Percentiles rank a stretch among this genome's conserved stretches.
Conservation (phyloP, 2,329 filamentous ascomycete species). For the Ramularia collo-cygni region DNA sequence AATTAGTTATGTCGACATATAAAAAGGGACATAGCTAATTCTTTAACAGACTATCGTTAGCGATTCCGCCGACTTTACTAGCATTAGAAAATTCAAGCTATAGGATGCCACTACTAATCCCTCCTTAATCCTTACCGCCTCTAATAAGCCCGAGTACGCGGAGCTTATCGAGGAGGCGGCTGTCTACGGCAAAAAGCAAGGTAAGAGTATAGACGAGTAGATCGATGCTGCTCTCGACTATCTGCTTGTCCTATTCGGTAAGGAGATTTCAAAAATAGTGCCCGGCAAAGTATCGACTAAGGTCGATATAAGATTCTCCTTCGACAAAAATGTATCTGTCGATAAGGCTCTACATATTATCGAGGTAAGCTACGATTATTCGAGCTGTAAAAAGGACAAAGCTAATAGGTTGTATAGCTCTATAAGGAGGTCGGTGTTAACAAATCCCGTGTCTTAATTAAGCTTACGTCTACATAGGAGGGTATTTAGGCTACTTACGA, state of each 20-base stretch:
- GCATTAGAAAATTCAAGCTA: constrained; percentile 99
- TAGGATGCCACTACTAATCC: constrained; percentile 99
- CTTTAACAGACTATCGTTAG: constrained; percentile 76
- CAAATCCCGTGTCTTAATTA: constrained; percentile 95
- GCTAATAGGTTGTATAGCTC: constrained; percentile 51
- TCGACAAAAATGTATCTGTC: constrained; percentile 86
- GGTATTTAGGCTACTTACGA: constrained; percentile 98
- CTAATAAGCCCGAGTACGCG: constrained; percentile 53
- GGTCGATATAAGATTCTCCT: constrained; percentile 93
- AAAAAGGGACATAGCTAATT: constrained; percentile 15
- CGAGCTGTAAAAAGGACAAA: background rate
- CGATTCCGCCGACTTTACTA: constrained; percentile 79
- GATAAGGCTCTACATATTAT: constrained; percentile 97
- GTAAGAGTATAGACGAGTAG: constrained; percentile 64
- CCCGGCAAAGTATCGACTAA: constrained; percentile 98
- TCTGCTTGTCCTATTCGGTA: constrained; percentile 95
- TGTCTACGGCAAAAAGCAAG: constrained; percentile 72
- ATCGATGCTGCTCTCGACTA: constrained; percentile 86
- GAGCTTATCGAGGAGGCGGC: constrained; percentile 39
- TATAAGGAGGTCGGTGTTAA: constrained; percentile 87
- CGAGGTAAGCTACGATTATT: constrained; percentile 56
- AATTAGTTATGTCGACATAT: constrained; percentile 11
- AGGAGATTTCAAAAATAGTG: constrained; percentile 92
- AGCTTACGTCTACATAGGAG: constrained; percentile 98
- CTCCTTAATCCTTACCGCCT: constrained; percentile 93